A percentile compares a stretch with the other conserved stretches of the same genome.
Evolutionary conservation across 129 eudicot species (phyloP).

Genomic region (Ambrosia trifida): DNA sequence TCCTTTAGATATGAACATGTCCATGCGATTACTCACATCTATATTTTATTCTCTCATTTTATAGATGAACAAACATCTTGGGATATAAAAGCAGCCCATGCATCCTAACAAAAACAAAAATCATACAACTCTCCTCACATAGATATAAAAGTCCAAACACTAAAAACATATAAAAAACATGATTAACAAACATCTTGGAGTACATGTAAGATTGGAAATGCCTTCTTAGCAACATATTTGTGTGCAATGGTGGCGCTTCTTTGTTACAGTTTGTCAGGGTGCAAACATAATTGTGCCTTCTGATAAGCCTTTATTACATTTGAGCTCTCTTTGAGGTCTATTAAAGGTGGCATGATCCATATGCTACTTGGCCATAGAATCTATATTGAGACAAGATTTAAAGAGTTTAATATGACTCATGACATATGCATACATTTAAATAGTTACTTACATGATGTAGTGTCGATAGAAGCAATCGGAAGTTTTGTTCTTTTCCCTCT

Average conservation of each 20-base stretch:
- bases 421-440: not conserved
- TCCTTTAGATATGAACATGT: conserved; percentile 10
- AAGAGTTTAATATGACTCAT: not conserved
- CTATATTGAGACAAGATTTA: conserved; percentile 31
- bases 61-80: conserved; percentile 43
- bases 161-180: not conserved
- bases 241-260: conserved; percentile 62
- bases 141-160: not conserved
- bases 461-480: conserved; percentile 61
- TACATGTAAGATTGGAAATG: conserved; percentile 79
- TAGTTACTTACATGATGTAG: conserved; percentile 59
- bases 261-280: conserved; percentile 83
- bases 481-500: conserved; percentile 57
- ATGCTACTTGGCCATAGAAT: conserved; percentile 81
- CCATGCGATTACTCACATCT: conserved; percentile 13
- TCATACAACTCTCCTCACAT: not conserved
- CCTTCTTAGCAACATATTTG: conserved; percentile 69
- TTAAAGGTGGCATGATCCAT: conserved; percentile 49
- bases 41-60: conserved; percentile 13
- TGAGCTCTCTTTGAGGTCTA: conserved; percentile 54
- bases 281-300: conserved; percentile 71
- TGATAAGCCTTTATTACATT: conserved; percentile 80
- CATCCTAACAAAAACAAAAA: conserved; percentile 50
- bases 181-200: not conserved
- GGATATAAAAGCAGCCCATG: conserved; percentile 72